Percentiles rank a stretch among this genome's conserved stretches.
phyloP scores from a whole-genome alignment of 768 basidiomycete genomes.

The Hygrocybe punicea region DNA sequence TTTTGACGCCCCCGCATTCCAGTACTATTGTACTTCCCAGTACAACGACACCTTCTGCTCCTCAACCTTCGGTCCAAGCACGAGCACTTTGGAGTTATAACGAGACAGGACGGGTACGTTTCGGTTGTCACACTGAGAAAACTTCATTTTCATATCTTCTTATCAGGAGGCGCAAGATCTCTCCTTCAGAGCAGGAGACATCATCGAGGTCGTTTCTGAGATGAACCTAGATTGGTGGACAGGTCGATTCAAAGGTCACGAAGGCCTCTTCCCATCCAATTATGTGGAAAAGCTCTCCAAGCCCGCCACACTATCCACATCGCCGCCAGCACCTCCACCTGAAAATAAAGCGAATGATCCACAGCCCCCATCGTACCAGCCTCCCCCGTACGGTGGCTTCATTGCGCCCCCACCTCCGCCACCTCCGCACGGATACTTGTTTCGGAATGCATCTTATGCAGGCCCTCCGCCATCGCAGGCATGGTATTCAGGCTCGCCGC shows the following conservation, averaged over 20 bases:
- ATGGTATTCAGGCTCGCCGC: neutral
- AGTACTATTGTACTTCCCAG: no score
- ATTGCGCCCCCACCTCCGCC: neutral
- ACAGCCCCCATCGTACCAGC: neutral
- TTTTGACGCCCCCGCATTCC: conserved; percentile 9
- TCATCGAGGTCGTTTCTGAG: conserved; percentile 68
- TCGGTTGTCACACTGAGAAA: neutral
- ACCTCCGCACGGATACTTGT: neutral
- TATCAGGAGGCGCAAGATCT: conserved; percentile 71
- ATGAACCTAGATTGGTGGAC: conserved; percentile 86
- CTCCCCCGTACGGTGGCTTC: neutral
- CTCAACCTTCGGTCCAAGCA: conserved; percentile 32
- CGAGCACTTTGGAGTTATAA: conserved; percentile 62
- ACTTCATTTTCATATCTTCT: neutral
- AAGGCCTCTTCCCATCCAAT: conserved; percentile 74
- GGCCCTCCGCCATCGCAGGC: neutral
- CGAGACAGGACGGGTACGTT: no score
- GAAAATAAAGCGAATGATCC: neutral
- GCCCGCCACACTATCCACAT: neutral
- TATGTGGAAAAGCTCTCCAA: conserved; percentile 53
- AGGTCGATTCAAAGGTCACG: conserved; percentile 56
- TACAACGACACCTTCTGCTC: neutral
- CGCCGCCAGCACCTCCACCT: conserved; percentile 21
- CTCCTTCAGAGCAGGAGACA: conserved; percentile 67
- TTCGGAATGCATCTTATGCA: neutral